Evolutionary conservation across 345 rosid species (phyloP).

Genomic region (Sisymbrium altissimum): DNA sequence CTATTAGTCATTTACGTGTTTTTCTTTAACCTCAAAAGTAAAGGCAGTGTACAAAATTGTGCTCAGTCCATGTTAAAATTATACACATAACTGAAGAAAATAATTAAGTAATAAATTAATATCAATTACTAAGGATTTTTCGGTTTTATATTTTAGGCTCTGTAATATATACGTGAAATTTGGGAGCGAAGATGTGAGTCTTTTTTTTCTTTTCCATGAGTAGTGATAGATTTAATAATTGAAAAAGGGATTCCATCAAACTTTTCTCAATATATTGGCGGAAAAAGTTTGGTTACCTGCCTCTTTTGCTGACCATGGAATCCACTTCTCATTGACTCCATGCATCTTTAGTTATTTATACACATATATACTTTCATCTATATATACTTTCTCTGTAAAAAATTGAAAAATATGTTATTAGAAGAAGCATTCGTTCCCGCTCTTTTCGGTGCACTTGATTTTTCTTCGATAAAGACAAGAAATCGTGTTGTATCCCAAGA

Average conservation of each 20-base stretch:
- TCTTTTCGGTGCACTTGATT: slow-evolving; percentile 30
- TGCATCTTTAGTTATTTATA: slow-evolving; percentile 14
- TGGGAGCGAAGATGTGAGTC: slow-evolving; percentile 1
- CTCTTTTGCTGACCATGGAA: slow-evolving; percentile 36
- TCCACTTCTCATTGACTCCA: slow-evolving; percentile 36
- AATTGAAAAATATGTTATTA: not conserved
- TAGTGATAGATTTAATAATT: slow-evolving; percentile 27
- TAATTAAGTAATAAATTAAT: too few species aligned
- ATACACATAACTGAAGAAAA: too few species aligned
- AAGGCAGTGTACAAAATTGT: too few species aligned
- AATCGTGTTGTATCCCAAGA: slow-evolving; percentile 23
- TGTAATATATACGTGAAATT: not conserved
- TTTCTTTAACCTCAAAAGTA: too few species aligned
- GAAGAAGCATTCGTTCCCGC: slow-evolving; percentile 34
- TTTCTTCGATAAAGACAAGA: slow-evolving; percentile 33
- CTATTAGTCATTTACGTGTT: too few species aligned
- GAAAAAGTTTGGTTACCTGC: slow-evolving; percentile 30
- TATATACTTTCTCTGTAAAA: not conserved
- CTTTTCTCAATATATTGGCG: slow-evolving; percentile 17
- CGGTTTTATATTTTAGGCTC: too few species aligned
- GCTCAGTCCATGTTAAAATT: too few species aligned
- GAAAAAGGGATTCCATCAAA: slow-evolving; percentile 23
- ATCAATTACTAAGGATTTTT: too few species aligned
- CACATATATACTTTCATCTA: not conserved
- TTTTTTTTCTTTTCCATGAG: not conserved